Evolutionary conservation across 1,139 yeast genomes (phyloP).

Genomic region (Candida tetrigidarum): DNA sequence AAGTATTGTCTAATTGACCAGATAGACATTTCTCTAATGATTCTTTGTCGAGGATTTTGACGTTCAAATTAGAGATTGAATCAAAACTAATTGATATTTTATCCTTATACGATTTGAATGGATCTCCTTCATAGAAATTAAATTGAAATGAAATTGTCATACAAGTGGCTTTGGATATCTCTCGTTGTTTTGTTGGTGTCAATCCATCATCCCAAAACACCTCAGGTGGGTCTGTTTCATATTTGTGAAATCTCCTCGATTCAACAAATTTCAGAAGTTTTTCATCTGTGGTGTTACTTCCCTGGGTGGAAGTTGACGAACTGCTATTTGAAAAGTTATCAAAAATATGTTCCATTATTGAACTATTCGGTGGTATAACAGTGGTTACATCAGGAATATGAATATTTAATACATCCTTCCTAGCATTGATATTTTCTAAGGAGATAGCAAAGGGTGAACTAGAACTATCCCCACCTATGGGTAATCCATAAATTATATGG

Average conservation of each 20-base stretch:
- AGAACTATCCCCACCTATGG: conserved; percentile 13
- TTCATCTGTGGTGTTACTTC: conserved; percentile 1
- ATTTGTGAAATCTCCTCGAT: conserved; percentile 10
- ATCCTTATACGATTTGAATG: conserved; percentile 30
- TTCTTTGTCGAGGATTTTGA: conserved; percentile 26
- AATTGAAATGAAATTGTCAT: conserved; percentile 41
- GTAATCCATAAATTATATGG: conserved; percentile 35
- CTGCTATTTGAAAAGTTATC: background rate
- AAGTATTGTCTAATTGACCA: conserved; percentile 31
- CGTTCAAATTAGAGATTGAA: conserved; percentile 24
- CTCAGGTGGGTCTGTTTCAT: conserved; percentile 4
- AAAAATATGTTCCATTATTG: conserved; percentile 10
- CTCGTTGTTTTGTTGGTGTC: background rate
- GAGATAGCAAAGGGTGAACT: conserved; percentile 30
- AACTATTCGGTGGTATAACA: conserved; percentile 31
- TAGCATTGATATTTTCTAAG: conserved; percentile 34
- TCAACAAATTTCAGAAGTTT: conserved; percentile 8
- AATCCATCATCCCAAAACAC: conserved; percentile 15
- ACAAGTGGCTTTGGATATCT: conserved; percentile 26
- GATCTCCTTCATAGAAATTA: conserved; percentile 37
- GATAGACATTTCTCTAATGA: conserved; percentile 32
- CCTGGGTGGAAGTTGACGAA: conserved; percentile 2
- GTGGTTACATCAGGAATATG: conserved; percentile 50
- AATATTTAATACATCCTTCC: conserved; percentile 37
- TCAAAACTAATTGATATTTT: conserved; percentile 35